Evolutionary conservation across 1,139 yeast species (phyloP).

Genomic region (Zygosaccharomyces sapae): DNA sequence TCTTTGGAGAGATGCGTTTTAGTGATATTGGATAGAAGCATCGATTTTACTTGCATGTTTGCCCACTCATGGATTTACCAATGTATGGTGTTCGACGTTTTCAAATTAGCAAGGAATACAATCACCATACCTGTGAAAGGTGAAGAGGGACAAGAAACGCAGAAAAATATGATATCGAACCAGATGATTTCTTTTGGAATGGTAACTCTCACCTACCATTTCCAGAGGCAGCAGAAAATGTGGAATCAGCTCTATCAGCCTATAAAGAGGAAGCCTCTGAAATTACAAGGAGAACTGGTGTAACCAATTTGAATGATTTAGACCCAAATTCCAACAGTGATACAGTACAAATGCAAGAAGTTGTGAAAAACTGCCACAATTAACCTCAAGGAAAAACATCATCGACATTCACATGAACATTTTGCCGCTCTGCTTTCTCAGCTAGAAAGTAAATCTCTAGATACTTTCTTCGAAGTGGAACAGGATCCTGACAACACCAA

Average conservation of each 20-base stretch:
- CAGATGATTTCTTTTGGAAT: slow-evolving; percentile 88
- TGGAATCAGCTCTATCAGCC: slow-evolving; percentile 72
- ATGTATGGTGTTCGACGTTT: slow-evolving; percentile 94
- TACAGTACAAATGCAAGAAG: slow-evolving; percentile 76
- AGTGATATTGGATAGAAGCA: slow-evolving; percentile 76
- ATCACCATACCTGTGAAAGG: slow-evolving; percentile 51
- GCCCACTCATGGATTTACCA: slow-evolving; percentile 98
- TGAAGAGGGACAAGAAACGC: slow-evolving; percentile 40
- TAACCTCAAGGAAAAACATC: slow-evolving; percentile 80
- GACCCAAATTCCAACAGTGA: slow-evolving; percentile 61
- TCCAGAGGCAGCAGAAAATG: slow-evolving; percentile 96
- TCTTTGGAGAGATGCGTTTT: slow-evolving; percentile 63
- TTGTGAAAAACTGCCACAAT: slow-evolving; percentile 90
- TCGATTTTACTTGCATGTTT: slow-evolving; percentile 90
- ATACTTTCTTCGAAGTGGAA: slow-evolving; percentile 89
- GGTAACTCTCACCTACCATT: slow-evolving; percentile 82
- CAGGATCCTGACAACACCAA: slow-evolving; percentile 66
- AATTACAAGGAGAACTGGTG: slow-evolving; percentile 75
- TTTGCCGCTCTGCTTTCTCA: slow-evolving; percentile 77
- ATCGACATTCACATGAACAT: slow-evolving; percentile 98
- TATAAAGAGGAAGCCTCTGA: slow-evolving; percentile 87
- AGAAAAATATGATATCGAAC: slow-evolving; percentile 72
- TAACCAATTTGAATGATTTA: slow-evolving; percentile 61
- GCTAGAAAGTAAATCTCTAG: slow-evolving; percentile 78
- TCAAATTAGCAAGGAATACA: slow-evolving; percentile 73